A percentile compares a stretch with the other conserved stretches of the same genome.
Evolutionary conservation across 2,329 filamentous ascomycete genomes (phyloP).

Genomic region (Xylariomycetidae sp.): DNA sequence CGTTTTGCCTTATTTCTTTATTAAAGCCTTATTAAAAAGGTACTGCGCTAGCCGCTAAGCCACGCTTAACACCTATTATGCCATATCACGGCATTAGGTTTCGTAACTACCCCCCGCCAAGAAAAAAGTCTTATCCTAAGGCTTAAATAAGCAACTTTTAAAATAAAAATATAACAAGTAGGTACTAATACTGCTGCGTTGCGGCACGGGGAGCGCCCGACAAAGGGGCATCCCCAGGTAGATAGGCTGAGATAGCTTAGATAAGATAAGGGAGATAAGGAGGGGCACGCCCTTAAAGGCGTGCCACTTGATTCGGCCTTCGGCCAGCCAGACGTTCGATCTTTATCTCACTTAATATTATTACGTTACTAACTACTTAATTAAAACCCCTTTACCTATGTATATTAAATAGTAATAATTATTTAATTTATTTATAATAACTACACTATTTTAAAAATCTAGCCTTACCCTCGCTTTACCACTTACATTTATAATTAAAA

Average conservation of each 20-base stretch:
- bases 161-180: neutral
- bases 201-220: no score
- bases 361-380: neutral
- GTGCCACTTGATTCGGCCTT: no score
- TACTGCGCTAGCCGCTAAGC: neutral
- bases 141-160: no score
- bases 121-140: neutral
- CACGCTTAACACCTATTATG: neutral
- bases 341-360: neutral
- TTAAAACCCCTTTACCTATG: neutral
- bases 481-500: no score
- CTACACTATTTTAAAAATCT: no score
- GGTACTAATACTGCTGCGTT: no score
- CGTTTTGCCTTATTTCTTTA: neutral
- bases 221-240: no score
- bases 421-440: no score
- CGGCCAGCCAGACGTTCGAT: no score
- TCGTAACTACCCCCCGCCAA: neutral
- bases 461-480: neutral
- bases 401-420: neutral
- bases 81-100: neutral
- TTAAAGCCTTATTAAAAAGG: neutral
- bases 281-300: no score
- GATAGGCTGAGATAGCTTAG: no score
- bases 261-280: no score